Evolutionary conservation across 2,329 filamentous ascomycete genomes (phyloP), one percentile per base, ranked within the genome.

Genomic region (Zymoseptoria crescenta): DNA sequence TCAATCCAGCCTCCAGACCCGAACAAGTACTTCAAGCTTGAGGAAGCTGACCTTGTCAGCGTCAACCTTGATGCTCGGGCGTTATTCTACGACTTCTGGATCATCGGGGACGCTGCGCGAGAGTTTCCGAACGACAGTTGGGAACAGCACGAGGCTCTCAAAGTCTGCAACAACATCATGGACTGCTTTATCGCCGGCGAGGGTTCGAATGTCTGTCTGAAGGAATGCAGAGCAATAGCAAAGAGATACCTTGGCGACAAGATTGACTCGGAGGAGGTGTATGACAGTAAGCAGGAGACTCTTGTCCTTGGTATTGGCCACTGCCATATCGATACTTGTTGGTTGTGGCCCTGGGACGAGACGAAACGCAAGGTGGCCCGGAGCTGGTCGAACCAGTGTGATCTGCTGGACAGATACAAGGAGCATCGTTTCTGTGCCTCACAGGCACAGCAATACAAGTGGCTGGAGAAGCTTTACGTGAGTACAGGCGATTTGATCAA

Each of bases 281-380:
- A 97, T 70, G 81, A 90, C 49, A 59, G 62, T 30, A 58, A 66
- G 16, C 86, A 87, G 27, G 81, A 87, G 35, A 84, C 90, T 1
- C 81, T 95, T 60, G 89, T 97, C 3, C 94, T 85, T 67, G 93
- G 86, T 41, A 93, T 97, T 65, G 94, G 94, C 0, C 91, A 99
- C 73, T 99, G 94, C 68, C 94, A 99, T 74, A 99, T 99, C 66
- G 94, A 97, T 75, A 96, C 88, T 28, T 96, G 93, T 75, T 99
- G 94, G 94, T 81, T 99, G 41, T 99, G 94, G 94, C 94, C 94
- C 0, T 99, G 91, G 83, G 94, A 88, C 8, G 94, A 99, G 78
- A 97, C 94, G 0, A 96, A 95, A 77, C 88, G 94, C 69, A 99
- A 99, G 78, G 88, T 97, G 29, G 92, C 88, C 20, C 85, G 94